Evolutionary conservation across 2,329 filamentous ascomycete species (phyloP), one percentile per base, ranked within the genome.

Genomic region (Claviceps maximensis): DNA sequence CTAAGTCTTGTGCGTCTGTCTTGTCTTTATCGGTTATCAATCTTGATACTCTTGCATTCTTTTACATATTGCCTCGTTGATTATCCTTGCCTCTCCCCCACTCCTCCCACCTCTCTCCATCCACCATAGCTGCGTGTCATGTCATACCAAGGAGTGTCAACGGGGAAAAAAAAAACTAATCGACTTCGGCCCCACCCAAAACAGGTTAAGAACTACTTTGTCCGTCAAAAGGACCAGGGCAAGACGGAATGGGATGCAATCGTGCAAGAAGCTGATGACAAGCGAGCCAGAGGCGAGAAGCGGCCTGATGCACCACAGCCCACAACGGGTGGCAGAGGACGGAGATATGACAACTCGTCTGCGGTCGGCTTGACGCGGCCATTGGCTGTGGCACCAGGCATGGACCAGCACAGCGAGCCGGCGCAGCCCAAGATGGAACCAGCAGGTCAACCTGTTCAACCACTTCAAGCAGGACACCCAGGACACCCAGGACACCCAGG

Each of bases 171-270:
- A 36, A 29, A 19, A 13, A 47, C 50, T 52, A 47, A 52, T 47
- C 31, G 5, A 33, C 17, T 12, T 21, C 21, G 36, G 13, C 45
- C 46, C 36, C 31, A 25, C 47, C 25, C 48, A 58, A 61, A 84
- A 59, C 61, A 84, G 80, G 81, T 85, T 25, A 84, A 84, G 61
- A 86, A 86, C 60, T 85, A 83, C 61, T 86, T 79, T 58, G 73
- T 77, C 25, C 75, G 82, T 4, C 78, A 83, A 60, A 79, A 81
- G 61, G 81, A 84, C 58, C 73, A 75, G 56, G 69, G 71, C 19
- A 79, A 79, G 58, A 67, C 70, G 2, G 79, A 83, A 50, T 84
- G 79, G 76, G 79, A 81, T 55, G 66, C 66, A 6, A 74, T 84
- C 54, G 79, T 81, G 1, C 70, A 69, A 50, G 79, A 83, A 47